These are phyloP conservation scores for Entomortierella lignicola DNA, from an alignment of 192 early-diverging fungal genomes.

Conservation along the genomic window DNA sequence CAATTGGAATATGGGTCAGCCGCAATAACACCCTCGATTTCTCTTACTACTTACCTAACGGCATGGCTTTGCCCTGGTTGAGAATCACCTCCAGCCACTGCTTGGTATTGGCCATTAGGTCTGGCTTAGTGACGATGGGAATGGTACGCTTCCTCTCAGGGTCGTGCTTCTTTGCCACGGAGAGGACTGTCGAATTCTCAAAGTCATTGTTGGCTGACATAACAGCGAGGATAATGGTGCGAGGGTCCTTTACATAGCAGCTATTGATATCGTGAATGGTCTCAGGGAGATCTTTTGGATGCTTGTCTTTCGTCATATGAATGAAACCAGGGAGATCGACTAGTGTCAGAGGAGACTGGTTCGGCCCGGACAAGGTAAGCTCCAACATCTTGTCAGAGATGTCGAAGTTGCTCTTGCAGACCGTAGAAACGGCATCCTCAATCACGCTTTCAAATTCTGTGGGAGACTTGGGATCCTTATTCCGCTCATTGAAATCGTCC, in stretches of 20 bases:
- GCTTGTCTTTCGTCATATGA: conserved; percentile 23
- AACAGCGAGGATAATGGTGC: conserved; percentile 40
- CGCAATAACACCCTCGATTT: too few species aligned
- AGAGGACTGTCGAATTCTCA: conserved; percentile 23
- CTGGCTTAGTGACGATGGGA: conserved; percentile 42
- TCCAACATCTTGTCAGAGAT: conserved; percentile 4
- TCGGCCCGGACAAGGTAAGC: conserved; percentile 36
- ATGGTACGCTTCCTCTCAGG: conserved; percentile 21
- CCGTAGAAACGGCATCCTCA: too few species aligned
- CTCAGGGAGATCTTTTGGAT: conserved; percentile 13
- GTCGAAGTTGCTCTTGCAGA: too few species aligned
- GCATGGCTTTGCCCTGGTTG: conserved; percentile 36
- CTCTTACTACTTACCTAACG: conserved; percentile 25
- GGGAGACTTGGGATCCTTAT: too few species aligned
- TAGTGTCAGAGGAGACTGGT: conserved; percentile 28
- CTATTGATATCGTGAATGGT: conserved; percentile 34
- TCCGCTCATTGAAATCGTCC: too few species aligned
- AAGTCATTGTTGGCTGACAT: conserved; percentile 34
- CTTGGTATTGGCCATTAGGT: background rate
- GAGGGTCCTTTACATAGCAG: conserved; percentile 34
- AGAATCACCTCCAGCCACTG: conserved; percentile 10
- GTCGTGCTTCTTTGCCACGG: conserved; percentile 29
- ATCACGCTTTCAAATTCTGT: too few species aligned
- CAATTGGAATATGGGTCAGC: too few species aligned
- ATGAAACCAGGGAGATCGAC: conserved; percentile 43